Percentiles rank a stretch among this genome's conserved stretches.
Evolutionary conservation across 2,329 filamentous ascomycete species (phyloP).

Genomic region (Fusarium dlaminii): DNA sequence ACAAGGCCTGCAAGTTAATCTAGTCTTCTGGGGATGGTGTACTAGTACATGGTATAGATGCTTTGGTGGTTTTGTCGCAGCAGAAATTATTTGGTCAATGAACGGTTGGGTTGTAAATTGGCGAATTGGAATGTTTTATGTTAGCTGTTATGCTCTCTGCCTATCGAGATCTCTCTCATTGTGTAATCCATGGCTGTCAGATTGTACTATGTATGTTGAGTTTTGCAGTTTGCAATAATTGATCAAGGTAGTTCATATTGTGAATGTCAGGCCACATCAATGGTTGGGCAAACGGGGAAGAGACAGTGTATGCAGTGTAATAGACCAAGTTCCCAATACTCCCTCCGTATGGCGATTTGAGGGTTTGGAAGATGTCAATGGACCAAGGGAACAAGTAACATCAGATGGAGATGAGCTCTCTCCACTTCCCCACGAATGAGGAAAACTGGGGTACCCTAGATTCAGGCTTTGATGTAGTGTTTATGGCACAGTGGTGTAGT

Average conservation of each 20-base stretch:
- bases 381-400: not conserved
- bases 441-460: slow-evolving; percentile 9
- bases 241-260: not conserved
- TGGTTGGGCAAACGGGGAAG: not conserved
- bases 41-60: slow-evolving; percentile 34
- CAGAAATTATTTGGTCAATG: slow-evolving; percentile 12
- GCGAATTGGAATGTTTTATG: slow-evolving; percentile 29
- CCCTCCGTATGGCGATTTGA: not conserved
- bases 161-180: not conserved
- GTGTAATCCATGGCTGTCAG: not conserved
- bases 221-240: not conserved
- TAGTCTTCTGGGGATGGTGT: slow-evolving; percentile 23
- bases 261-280: not conserved
- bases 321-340: not conserved
- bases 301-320: not conserved
- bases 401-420: slow-evolving; percentile 2
- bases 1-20: slow-evolving; percentile 2
- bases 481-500: not conserved
- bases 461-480: not conserved
- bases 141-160: not conserved
- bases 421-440: slow-evolving; percentile 25
- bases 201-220: not conserved
- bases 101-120: slow-evolving; percentile 12
- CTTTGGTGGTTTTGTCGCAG: slow-evolving; percentile 22
- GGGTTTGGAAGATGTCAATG: not conserved